phyloP scores from a whole-genome alignment of 2,329 filamentous ascomycete genomes.

The Penicillium aurantiogriseum region DNA sequence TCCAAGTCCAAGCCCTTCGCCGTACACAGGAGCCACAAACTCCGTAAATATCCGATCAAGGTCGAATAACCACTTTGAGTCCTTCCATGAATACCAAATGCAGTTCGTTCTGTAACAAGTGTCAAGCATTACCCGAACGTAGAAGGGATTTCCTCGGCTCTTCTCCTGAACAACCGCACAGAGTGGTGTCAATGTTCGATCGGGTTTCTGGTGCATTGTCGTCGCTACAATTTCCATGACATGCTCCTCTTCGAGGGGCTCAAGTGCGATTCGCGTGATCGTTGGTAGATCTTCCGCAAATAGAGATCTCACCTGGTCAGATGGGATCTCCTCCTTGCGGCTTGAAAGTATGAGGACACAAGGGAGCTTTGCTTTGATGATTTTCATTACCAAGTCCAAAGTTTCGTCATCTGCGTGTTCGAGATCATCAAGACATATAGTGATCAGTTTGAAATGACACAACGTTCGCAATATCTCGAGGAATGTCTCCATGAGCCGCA shows the following conservation, averaged over 20 bases:
- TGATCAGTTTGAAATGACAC: conserved; percentile 80
- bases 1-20: conserved; percentile 74
- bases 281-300: conserved; percentile 52
- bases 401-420: conserved; percentile 90
- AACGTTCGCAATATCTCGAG: conserved; percentile 81
- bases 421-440: conserved; percentile 82
- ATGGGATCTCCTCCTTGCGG: conserved; percentile 63
- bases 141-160: conserved; percentile 84
- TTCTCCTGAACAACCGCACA: conserved; percentile 86
- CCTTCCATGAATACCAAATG: conserved; percentile 86
- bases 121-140: conserved; percentile 85
- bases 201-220: conserved; percentile 69
- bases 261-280: conserved; percentile 69
- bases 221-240: conserved; percentile 78
- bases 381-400: conserved; percentile 76
- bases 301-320: conserved; percentile 42
- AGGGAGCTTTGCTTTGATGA: conserved; percentile 73
- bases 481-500: conserved; percentile 82
- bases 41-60: conserved; percentile 82
- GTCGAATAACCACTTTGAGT: conserved; percentile 79
- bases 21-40: conserved; percentile 75
- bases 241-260: conserved; percentile 73
- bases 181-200: conserved; percentile 71
- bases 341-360: conserved; percentile 80
- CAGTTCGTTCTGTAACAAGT: conserved; percentile 82